A percentile compares a stretch with the other conserved stretches of the same genome.
Conservation (phyloP, 2,329 filamentous ascomycete genomes). For the Exophiala xenobiotica region DNA sequence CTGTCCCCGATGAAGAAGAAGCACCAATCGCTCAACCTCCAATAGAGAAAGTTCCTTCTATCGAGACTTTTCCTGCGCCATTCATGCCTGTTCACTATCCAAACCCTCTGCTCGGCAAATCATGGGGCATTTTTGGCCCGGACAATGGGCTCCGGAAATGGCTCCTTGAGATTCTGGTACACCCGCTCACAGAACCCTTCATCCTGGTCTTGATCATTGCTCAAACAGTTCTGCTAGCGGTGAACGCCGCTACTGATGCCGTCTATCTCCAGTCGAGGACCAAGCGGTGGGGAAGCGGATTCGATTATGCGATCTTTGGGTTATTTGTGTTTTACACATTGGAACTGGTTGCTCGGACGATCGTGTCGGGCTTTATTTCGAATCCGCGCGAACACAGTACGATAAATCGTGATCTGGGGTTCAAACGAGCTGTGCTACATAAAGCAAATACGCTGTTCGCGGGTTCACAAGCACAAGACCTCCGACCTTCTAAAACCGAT, state of each 20-base stretch:
- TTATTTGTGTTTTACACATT: slow-evolving; percentile 89
- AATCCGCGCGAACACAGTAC: slow-evolving; percentile 93
- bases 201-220: slow-evolving; percentile 85
- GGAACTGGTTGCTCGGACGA: slow-evolving; percentile 76
- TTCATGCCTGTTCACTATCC: slow-evolving; percentile 17
- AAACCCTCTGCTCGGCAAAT: slow-evolving; percentile 85
- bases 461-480: slow-evolving; percentile 65
- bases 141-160: slow-evolving; percentile 70
- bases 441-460: slow-evolving; percentile 78
- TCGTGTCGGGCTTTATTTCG: slow-evolving; percentile 89
- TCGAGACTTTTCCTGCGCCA: slow-evolving; percentile 16
- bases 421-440: slow-evolving; percentile 70
- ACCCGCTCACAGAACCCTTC: slow-evolving; percentile 80
- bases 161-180: slow-evolving; percentile 80
- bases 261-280: slow-evolving; percentile 65
- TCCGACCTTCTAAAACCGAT: slow-evolving; percentile 40
- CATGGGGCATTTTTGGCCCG: slow-evolving; percentile 78
- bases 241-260: slow-evolving; percentile 69
- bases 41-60: slow-evolving; percentile 40
- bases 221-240: slow-evolving; percentile 81
- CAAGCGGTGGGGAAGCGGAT: slow-evolving; percentile 63
- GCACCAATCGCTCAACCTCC: slow-evolving; percentile 30
- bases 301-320: slow-evolving; percentile 77
- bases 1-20: slow-evolving; percentile 20
- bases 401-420: slow-evolving; percentile 72